Evolutionary conservation across 192 early-diverging fungal species (phyloP).

Genomic region (Funneliformis geosporum): DNA sequence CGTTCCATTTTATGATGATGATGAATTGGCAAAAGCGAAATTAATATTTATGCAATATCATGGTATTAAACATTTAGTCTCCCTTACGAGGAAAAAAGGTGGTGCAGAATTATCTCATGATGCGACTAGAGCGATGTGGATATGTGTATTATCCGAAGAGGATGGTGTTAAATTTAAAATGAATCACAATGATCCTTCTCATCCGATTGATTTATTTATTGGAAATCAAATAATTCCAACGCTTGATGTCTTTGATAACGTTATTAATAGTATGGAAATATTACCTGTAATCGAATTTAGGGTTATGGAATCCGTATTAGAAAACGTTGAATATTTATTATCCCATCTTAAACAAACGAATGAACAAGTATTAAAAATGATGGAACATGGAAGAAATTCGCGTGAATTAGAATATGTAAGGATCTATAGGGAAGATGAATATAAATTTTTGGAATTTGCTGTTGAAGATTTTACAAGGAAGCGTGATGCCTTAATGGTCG

Average conservation of each 20-base stretch:
- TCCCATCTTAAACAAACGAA: slow-evolving; percentile 21
- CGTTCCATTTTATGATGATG: slow-evolving; percentile 25
- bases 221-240: slow-evolving; percentile 10
- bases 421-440: slow-evolving; percentile 30
- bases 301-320: slow-evolving; percentile 6
- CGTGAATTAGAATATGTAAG: slow-evolving; percentile 26
- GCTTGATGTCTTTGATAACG: slow-evolving; percentile 9
- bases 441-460: slow-evolving; percentile 23
- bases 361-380: slow-evolving; percentile 26
- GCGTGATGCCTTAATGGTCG: slow-evolving; percentile 10
- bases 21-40: slow-evolving; percentile 18
- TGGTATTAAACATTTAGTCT: slow-evolving; percentile 28
- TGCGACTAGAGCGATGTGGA: slow-evolving; percentile 23
- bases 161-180: slow-evolving; percentile 27
- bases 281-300: slow-evolving; percentile 13
- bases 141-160: slow-evolving; percentile 29
- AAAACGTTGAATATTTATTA: slow-evolving; percentile 13
- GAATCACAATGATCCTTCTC: not conserved
- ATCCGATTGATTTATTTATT: slow-evolving; percentile 14
- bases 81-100: slow-evolving; percentile 21
- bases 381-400: slow-evolving; percentile 23
- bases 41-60: slow-evolving; percentile 25
- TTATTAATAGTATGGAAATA: not conserved
- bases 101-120: slow-evolving; percentile 13
- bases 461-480: slow-evolving; percentile 30